Conservation (phyloP, 768 basidiomycete genomes). For the Terana coerulea region DNA sequence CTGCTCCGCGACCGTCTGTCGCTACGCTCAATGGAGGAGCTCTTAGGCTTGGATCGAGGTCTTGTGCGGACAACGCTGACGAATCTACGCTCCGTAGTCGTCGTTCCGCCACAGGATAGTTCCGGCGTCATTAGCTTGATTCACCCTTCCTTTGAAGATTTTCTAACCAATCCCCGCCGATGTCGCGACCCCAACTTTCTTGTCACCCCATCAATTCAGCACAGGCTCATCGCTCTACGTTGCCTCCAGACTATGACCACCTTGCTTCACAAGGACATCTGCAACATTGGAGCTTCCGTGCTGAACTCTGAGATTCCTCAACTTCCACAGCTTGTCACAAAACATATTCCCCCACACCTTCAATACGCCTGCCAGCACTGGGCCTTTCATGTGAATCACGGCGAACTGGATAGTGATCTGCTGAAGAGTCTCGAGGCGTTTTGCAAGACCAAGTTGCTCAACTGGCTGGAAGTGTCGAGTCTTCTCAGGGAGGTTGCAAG, state of each 20-base stretch:
- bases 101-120: not conserved
- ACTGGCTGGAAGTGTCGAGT: slow-evolving; percentile 21
- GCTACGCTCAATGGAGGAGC: not conserved
- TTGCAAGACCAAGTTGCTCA: slow-evolving; percentile 13
- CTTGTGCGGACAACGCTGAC: not conserved
- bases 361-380: slow-evolving; percentile 23
- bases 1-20: not conserved
- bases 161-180: not conserved
- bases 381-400: slow-evolving; percentile 16
- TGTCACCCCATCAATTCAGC: not conserved
- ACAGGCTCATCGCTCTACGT: not conserved
- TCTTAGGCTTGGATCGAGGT: not conserved
- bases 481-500: slow-evolving; percentile 1
- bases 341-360: slow-evolving; percentile 13
- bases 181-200: not conserved
- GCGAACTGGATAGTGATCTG: not conserved
- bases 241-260: not conserved
- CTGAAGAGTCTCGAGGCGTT: slow-evolving; percentile 10
- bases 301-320: slow-evolving; percentile 5
- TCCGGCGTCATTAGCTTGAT: not conserved
- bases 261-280: slow-evolving; percentile 7
- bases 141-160: not conserved
- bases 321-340: not conserved
- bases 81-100: not conserved
- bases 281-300: not conserved